These are phyloP conservation scores for Circinella minor DNA, from an alignment of 371 early-diverging fungal genomes.

Conservation along the genomic window DNA sequence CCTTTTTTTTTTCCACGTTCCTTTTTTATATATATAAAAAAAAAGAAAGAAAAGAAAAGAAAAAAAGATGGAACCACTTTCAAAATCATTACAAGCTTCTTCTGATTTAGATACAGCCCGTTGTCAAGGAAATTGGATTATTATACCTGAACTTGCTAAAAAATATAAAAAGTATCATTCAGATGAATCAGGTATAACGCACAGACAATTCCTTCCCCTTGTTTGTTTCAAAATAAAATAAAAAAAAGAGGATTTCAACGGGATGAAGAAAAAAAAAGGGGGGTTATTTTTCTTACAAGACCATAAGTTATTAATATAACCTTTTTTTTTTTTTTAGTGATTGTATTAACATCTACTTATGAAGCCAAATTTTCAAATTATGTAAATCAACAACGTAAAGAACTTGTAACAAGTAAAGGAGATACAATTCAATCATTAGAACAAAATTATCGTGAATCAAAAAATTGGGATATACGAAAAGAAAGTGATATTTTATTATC, in stretches of 20 bases:
- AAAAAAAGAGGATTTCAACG: neutral
- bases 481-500: neutral
- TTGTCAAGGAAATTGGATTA: conserved; percentile 59
- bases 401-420: conserved; percentile 11
- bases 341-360: conserved; percentile 22
- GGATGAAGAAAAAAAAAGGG: neutral
- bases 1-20: too few species aligned
- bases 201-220: neutral
- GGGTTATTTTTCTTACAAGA: too few species aligned
- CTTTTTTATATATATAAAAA: neutral
- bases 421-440: neutral
- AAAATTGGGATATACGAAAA: neutral
- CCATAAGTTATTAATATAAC: too few species aligned
- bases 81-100: conserved; percentile 16
- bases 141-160: conserved; percentile 65
- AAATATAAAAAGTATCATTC: conserved; percentile 68
- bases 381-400: conserved; percentile 4
- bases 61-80: conserved; percentile 10
- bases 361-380: conserved; percentile 26
- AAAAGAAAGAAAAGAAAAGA: neutral
- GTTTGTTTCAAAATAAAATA: neutral
- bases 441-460: neutral
- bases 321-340: neutral
- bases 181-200: conserved; percentile 60
- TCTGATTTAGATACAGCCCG: conserved; percentile 61